Percentiles rank a stretch among this genome's conserved stretches.
Evolutionary conservation across 768 basidiomycete genomes (phyloP).

Genomic region (Boletus vinaceobasis): DNA sequence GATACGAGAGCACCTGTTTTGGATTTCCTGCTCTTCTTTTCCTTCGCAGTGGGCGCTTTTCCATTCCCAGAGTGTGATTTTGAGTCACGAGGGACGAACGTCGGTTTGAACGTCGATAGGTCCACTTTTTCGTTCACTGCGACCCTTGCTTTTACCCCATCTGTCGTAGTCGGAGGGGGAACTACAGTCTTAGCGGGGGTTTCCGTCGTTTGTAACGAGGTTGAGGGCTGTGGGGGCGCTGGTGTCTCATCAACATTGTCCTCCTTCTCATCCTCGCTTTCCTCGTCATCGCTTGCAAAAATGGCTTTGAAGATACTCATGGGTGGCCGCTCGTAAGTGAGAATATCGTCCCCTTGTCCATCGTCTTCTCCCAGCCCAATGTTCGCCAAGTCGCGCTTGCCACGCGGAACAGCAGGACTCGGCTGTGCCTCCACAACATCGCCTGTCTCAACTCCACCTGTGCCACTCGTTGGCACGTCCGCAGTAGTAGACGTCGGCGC

Average conservation of each 20-base stretch:
- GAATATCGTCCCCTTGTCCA: constrained; percentile 78
- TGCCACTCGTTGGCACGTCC: constrained; percentile 5
- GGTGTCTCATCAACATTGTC: constrained; percentile 7
- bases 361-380: constrained; percentile 93
- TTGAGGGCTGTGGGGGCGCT: constrained; percentile 10
- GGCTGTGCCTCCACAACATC: background rate
- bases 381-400: constrained; percentile 67
- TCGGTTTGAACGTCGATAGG: constrained; percentile 79
- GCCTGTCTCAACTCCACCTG: background rate
- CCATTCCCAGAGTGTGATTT: constrained; percentile 41
- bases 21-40: constrained; percentile 47
- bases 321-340: constrained; percentile 83
- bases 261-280: constrained; percentile 63
- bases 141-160: background rate
- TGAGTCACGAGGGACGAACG: constrained; percentile 61
- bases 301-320: constrained; percentile 98
- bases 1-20: constrained; percentile 56
- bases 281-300: constrained; percentile 93
- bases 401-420: constrained; percentile 2
- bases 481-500: constrained; percentile 21
- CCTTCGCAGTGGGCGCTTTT: constrained; percentile 43
- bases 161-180: background rate
- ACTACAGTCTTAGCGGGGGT: background rate
- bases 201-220: constrained; percentile 1
- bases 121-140: constrained; percentile 39